Evolutionary conservation across 208 protist species (phyloP), one percentile per base, ranked within the genome.

Genomic region (Leishmania guyanensis): DNA sequence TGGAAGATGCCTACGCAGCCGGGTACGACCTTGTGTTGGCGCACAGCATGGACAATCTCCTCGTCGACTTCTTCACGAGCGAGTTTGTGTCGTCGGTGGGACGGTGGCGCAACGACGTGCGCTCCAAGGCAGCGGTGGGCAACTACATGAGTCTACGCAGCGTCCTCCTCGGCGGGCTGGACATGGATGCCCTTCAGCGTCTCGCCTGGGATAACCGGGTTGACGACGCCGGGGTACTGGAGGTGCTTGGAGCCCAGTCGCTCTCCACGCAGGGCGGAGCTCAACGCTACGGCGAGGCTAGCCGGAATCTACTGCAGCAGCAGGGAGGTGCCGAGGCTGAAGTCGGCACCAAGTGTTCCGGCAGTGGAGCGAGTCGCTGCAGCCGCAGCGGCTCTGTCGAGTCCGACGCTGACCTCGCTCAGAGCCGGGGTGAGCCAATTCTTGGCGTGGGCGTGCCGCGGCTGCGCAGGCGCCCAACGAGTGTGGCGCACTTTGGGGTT

Each of bases 11-110:
- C 51, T 97, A 97, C 81, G 82, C 74, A n/a, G 65, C 77, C 53
- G 94, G 94, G 46, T 96, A 89, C 82, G 94, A 97, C 81, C 88
- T 97, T 33, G 94, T 94, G 8, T 70, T 97, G 10, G 81, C 86
- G 1, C 92, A 93, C 78, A 86, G 81, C 83, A 93, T 96, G 86
- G 94, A 97, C 65, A 87, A 96, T 76, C 81, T 88, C 3, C 90
- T 95, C n/a, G 91, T 95, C 2, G 88, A 94, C 46, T 93, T 97
- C 29, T 86, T 96, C 8, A 93, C 90, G 8, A 79, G 88, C 39
- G 75, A 86, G 51, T 96, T 97, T 71, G 86, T 96, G 26, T 94
- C 94, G 0, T 89, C 92, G 9, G 81, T 85, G n/a, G 92, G 90
- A 3, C 88, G 92, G 46, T 97, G 92, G 91, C 84, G 88, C 36